These are phyloP conservation scores for Tricholoma hemisulphureum DNA, from an alignment of 768 basidiomycete genomes.

Conservation along the genomic window DNA sequence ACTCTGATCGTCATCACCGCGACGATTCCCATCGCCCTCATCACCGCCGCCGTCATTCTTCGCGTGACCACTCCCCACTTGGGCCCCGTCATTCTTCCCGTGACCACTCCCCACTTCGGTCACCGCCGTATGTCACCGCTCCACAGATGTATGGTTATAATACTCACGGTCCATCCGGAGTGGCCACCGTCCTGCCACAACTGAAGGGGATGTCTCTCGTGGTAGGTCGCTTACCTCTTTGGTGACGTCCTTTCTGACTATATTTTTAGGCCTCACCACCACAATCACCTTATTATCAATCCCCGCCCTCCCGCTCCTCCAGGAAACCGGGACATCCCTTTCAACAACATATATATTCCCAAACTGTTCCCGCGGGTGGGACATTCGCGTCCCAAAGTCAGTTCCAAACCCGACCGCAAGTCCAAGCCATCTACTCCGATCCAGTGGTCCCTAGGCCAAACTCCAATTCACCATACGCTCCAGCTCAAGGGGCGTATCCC, in stretches of 20 bases:
- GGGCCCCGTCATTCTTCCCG: no score
- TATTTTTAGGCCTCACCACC: not conserved
- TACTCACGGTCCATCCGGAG: not conserved
- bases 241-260: not conserved
- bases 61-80: not conserved
- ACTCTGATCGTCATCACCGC: not conserved
- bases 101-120: not conserved
- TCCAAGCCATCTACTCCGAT: not conserved
- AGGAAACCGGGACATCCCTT: not conserved
- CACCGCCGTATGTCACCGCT: not conserved
- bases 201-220: not conserved
- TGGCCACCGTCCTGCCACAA: not conserved
- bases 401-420: not conserved
- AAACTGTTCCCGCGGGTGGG: not conserved
- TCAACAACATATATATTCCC: not conserved
- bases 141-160: not conserved
- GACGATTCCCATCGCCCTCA: slow-evolving; percentile 3
- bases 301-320: not conserved
- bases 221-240: not conserved
- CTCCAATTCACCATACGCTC: slow-evolving; percentile 5
- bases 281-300: not conserved
- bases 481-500: not conserved
- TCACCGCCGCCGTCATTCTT: not conserved
- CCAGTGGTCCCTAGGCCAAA: not conserved
- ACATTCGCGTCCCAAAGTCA: not conserved